A percentile compares a stretch with the other conserved stretches of the same genome.
Conservation (phyloP, 1,139 yeast species). For the Taphrina betulina region DNA sequence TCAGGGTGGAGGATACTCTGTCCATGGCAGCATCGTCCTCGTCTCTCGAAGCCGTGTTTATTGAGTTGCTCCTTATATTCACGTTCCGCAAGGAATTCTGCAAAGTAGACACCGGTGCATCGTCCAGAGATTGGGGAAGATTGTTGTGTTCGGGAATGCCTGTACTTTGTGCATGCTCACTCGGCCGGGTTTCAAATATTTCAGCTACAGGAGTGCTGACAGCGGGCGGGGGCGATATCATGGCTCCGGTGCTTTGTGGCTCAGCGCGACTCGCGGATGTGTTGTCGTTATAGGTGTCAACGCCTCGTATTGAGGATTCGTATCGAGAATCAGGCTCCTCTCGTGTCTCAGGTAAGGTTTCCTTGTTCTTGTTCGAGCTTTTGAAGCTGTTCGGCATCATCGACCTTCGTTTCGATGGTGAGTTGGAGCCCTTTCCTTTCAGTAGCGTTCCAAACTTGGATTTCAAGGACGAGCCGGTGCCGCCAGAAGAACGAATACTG, state of each 20-base stretch:
- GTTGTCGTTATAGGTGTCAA: background rate
- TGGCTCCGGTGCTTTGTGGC: background rate
- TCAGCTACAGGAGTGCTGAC: background rate
- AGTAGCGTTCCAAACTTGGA: constrained; percentile 31
- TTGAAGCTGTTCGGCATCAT: constrained; percentile 7
- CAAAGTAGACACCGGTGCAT: background rate
- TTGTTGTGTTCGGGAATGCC: too few species aligned
- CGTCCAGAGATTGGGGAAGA: background rate
- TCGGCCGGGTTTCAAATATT: background rate
- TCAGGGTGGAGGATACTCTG: constrained; percentile 33
- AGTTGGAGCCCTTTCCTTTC: constrained; percentile 7
- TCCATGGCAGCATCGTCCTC: constrained; percentile 38
- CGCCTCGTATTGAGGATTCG: background rate
- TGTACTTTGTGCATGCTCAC: too few species aligned
- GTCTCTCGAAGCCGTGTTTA: background rate
- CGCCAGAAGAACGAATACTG: constrained; percentile 28
- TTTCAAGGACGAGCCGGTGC: constrained; percentile 25
- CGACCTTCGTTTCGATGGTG: constrained; percentile 21
- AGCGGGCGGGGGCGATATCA: background rate
- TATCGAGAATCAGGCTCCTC: constrained; percentile 8
- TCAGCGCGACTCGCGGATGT: background rate
- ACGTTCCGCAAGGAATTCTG: constrained; percentile 20
- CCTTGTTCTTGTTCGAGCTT: background rate
- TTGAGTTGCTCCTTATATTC: constrained; percentile 13
- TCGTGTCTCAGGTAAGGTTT: constrained; percentile 10